Evolutionary conservation across 148 eudicot species (phyloP), one percentile per base, ranked within the genome.

Genomic region (Camellia sinensis): DNA sequence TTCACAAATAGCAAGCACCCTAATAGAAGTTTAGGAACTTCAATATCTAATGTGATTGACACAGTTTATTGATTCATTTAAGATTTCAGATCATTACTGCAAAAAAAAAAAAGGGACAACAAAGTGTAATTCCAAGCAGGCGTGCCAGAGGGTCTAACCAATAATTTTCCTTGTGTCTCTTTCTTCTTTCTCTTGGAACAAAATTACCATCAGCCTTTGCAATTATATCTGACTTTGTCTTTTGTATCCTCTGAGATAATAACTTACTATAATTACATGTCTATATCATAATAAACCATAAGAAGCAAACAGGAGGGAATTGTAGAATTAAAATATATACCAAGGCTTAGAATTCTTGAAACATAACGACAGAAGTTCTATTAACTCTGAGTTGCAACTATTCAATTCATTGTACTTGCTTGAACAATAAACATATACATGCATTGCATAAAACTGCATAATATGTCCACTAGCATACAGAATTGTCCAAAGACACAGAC

Each of bases 151-250:
- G 43, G 52, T 13, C 83, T 75, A 71, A 93, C 98, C 98, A n/a
- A n/a, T n/a, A n/a, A 90, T 83, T 92, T 19, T 95, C 98, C 44
- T 95, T 97, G 3, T 89, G 97, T 85, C 85, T 90, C 93, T 90
- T 95, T 78, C 90, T 86, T 82, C 89, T 93, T 79, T 95, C 98
- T 75, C 98, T 88, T 4, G 97, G 97, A 79, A 92, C 89, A 82
- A 92, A 93, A 76, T 97, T 85, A 52, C 97, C 98, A 87, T 95
- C 98, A 62, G 97, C 94, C 84, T 93, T 95, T 40, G 97, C 97
- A 81, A 95, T 82, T 74, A 95, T 68, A 84, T 95, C 97, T 50
- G 97, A 95, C 83, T 92, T 95, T 46, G 97, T 90, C 87, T 89
- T 93, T 82, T 95, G 97, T 85, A 95, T 95, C 86, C 97, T 88